Base-by-base conservation (phyloP, 129 eudicot species). In the Flaveria brownii region DNA sequence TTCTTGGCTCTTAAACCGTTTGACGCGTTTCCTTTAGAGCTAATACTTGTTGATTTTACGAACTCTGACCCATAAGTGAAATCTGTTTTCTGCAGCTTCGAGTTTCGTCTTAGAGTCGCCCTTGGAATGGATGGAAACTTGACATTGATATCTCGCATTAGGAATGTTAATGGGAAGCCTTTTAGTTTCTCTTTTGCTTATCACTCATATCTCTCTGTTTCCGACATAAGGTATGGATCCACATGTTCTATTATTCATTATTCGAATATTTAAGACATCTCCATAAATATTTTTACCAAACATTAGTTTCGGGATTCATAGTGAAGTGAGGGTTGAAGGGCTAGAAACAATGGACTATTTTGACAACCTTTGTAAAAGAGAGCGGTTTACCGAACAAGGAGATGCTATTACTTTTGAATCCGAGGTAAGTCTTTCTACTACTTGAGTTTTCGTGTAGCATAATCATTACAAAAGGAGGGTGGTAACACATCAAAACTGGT, bases 281-380 rank as follows among this genome's bases (percentile, higher is more conserved):
- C 9, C 2, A 28, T 62, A 30, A 17, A 15, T 56, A n/a, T 25
- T 45, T 16, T 46, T 42, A 33, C 26, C 22, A 54, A 76, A 4
- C 18, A 0, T 5, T 30, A 23, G 2, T 16, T 9, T 8, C 72
- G 54, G 72, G 50, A 7, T 78, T 55, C 39, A 72, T 84, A 94
- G 99, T 82, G 99, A 94, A 82, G 96, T 94, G 87, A 86, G 99
- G 85, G 78, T 94, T 22, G 98, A 94, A 94, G 97, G 97, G 47
- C 80, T 94, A 52, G 98, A 94, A 78, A 94, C 98, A 14, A 84
- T 87, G 72, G 96, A 94, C 79, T 94, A 88, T 80, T 71, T 94
- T 2, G 97, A 94, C 86, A 89, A 94, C 81, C 93, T 94, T 46
- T 81, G 63, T 63, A 87, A 84, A 68, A 80, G 82, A 78, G 92